These are phyloP conservation scores for Azolla pinnata DNA, from an alignment of 75 land plant species.

Conservation along the genomic window DNA sequence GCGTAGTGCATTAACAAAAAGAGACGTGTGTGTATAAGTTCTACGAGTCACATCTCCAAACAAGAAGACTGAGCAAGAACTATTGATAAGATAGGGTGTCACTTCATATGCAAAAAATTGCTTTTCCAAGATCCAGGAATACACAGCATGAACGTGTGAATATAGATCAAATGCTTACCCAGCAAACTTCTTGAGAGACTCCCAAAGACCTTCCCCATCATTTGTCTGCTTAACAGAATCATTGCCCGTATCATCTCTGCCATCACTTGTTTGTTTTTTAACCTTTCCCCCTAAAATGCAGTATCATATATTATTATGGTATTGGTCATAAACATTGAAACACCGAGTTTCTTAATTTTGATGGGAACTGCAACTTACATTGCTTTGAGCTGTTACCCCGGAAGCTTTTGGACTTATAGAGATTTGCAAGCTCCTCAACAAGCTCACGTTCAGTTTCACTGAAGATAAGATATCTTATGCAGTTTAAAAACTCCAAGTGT, in stretches of 20 bases:
- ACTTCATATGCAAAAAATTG: neutral
- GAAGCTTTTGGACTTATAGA: constrained; percentile 26
- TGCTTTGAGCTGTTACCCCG: constrained; percentile 11
- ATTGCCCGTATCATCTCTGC: constrained; percentile 3
- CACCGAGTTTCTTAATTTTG: constrained; percentile 2
- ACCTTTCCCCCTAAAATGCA: constrained; percentile 5
- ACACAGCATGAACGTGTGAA: neutral
- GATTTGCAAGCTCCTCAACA: constrained; percentile 51
- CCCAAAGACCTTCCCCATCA: constrained; percentile 23
- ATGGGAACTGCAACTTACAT: constrained; percentile 1
- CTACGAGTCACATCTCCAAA: neutral
- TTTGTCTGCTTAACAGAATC: constrained; percentile 7
- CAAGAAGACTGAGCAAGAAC: neutral
- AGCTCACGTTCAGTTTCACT: constrained; percentile 54
- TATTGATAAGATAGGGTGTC: neutral
- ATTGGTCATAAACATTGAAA: no score
- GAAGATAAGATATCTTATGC: no score
- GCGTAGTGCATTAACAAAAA: neutral
- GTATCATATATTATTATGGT: no score
- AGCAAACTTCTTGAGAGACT: constrained; percentile 19
- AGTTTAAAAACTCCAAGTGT: no score
- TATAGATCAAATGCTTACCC: constrained; percentile 19
- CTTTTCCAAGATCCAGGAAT: neutral
- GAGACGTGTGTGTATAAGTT: neutral
- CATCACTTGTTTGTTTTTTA: constrained; percentile 6